Base-by-base conservation (phyloP, 1,284 basidiomycete species). In the Golubevia pallescens region DNA sequence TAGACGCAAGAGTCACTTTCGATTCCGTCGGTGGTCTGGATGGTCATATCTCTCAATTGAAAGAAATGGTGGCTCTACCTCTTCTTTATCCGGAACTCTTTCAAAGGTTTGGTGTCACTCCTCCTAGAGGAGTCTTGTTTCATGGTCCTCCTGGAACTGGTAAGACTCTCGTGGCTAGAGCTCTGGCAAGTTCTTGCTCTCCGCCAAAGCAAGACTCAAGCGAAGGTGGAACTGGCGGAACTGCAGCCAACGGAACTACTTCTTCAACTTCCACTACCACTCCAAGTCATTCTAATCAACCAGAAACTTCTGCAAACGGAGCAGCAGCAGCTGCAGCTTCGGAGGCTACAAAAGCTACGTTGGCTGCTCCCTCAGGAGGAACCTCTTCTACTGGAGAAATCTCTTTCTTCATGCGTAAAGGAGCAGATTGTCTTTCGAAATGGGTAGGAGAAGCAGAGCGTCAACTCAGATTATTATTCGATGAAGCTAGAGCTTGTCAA, bases 121-220 rank as follows among this genome's bases (percentile, higher is more conserved):
- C 55, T 24, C 55, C 55, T 57, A 10, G 55, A 24, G 55, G 55
- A 10, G 55, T 57, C 13, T n/a, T 57, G n/a, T 57, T 57, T n/a
- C 55, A 85, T 60, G 83, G 83, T 10, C 83, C 83, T 1, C 83
- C 83, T 5, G 83, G 83, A 24, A 85, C 83, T 8, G 83, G 83
- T 60, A 85, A 85, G 69, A 85, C 83, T 52, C 73, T 85, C 28
- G 78, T 85, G 2, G 55, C 55, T 16, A 24, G 55, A 24, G 55
- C 55, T 57, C 55, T 57, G 2, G 55, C 55, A 10, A 34, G 23
- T 16, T 24, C 23, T 34, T 57, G 55, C 54, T 38, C 34, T 10
- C 34, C 34, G 34, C 34, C 34, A 38, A 38, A 56, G 34, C 3
- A 38, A 10, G 42, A 48, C 16, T 48, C 42, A 10, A 48, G 42